Evolutionary conservation across 78 protist genomes (phyloP).

Genomic region (Tieghemostelium lacteum): DNA sequence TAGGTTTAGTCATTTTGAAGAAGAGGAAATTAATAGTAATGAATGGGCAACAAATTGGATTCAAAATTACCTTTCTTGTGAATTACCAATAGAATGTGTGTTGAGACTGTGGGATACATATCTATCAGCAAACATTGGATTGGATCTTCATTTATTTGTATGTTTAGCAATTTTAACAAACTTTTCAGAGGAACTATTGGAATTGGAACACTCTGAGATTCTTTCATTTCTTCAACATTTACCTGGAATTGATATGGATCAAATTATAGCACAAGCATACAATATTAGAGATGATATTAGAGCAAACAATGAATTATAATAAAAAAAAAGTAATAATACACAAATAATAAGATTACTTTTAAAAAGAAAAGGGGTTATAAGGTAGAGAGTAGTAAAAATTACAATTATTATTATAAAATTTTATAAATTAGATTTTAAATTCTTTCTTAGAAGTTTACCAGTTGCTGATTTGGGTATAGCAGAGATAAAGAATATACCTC

Average conservation of each 20-base stretch:
- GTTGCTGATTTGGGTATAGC: conserved; percentile 88
- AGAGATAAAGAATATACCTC: conserved; percentile 82
- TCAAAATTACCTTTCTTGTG: conserved; percentile 46
- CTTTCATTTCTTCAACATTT: conserved; percentile 69
- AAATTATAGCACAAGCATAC: conserved; percentile 80
- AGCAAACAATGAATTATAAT: conserved; percentile 69
- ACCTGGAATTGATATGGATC: conserved; percentile 84
- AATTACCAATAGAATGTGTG: conserved; percentile 81
- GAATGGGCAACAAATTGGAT: conserved; percentile 85
- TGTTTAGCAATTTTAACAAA: conserved; percentile 76
- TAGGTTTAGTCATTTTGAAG: conserved; percentile 81
- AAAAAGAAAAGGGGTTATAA: too few species aligned
- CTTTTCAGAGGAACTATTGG: conserved; percentile 73
- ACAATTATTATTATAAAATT: too few species aligned
- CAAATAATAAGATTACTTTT: too few species aligned
- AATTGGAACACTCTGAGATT: conserved; percentile 78
- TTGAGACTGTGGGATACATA: conserved; percentile 82
- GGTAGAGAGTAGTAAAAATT: too few species aligned
- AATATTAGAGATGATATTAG: conserved; percentile 77
- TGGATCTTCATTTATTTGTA: conserved; percentile 75
- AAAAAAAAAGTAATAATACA: too few species aligned
- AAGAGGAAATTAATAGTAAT: conserved; percentile 78
- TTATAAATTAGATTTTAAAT: conserved; percentile 16
- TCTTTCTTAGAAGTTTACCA: conserved; percentile 90
- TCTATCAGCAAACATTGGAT: conserved; percentile 64